Evolutionary conservation across 352 stramenopile genomes (phyloP), one percentile per base, ranked within the genome.

Genomic region (Phytophthora sp.): DNA sequence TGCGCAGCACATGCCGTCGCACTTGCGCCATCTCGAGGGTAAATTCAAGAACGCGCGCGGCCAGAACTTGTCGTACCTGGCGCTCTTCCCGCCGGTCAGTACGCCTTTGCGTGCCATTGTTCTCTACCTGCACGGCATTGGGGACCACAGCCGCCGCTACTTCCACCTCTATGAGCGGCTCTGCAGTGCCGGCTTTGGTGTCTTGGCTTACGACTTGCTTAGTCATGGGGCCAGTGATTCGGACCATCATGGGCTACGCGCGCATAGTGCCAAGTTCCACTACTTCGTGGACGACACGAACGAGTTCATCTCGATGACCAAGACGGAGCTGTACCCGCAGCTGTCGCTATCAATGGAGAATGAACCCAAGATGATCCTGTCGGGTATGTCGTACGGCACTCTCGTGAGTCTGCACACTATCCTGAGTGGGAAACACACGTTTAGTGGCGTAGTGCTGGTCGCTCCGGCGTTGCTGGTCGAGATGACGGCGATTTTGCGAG

Each of bases 341-440:
- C 47, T 74, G 50, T 15, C 31, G 30, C 7, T 64, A 20, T 7
- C 18, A 0, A 18, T 20, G 5, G 47, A 42, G 41, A 55, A 16
- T 42, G 36, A 66, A 47, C 66, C 70, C 53, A 79, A 80, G 57
- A 54, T 89, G 4, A 59, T 86, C 30, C 64, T 91, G 44, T 77
- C 84, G 42, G 83, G 83, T 38, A 88, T 90, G 64, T 88, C 77
- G 9, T 91, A 84, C 52, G 83, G 83, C 31, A 79, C 66, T 15
- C 70, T 91, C 29, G 80, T 91, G 30, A 77, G 78, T 41, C 45
- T 88, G 16, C 77, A 89, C 63, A 85, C 78, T 15, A 67, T 86
- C 31, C 70, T 90, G 18, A 84, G 76, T 41, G 69, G 58, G 4
- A 45, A 51, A 39, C 78, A 89, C 50, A 20, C 50, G 38, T 86